phyloP scores from a whole-genome alignment of 805 yeast genomes.

The Kockiozyma suomiensis region DNA sequence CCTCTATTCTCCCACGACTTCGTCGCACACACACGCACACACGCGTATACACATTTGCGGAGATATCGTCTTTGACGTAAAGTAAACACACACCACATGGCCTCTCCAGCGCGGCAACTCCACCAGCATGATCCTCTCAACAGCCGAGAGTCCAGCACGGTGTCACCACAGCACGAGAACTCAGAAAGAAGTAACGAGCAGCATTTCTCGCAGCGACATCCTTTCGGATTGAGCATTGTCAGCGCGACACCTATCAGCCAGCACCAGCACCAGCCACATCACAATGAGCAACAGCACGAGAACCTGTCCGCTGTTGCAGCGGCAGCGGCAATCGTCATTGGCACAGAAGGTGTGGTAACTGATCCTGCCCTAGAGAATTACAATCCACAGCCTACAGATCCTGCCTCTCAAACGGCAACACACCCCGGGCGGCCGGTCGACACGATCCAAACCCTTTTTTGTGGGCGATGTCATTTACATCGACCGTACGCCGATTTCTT shows the following conservation, averaged over 20 bases:
- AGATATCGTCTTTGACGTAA: too few relatives aligned
- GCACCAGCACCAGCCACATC: background rate
- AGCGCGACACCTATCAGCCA: conserved; percentile 1
- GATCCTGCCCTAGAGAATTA: background rate
- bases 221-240: conserved; percentile 1
- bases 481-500: conserved; percentile 7
- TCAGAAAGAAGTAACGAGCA: too few relatives aligned
- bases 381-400: background rate
- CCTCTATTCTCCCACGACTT: background rate
- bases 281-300: background rate
- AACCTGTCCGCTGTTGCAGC: conserved; percentile 9
- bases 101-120: too few relatives aligned
- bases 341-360: background rate
- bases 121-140: too few relatives aligned
- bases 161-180: too few relatives aligned
- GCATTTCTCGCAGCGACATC: too few relatives aligned
- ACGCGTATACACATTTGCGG: background rate
- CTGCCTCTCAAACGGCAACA: background rate
- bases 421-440: background rate
- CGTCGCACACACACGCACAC: background rate
- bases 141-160: too few relatives aligned
- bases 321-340: conserved; percentile 7
- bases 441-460: background rate
- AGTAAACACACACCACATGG: too few relatives aligned
- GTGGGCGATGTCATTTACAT: conserved; percentile 1